A percentile compares a stretch with the other conserved stretches of the same genome.
Conservation (phyloP, 1,284 basidiomycete species). For the Irpex rosettiformis region DNA sequence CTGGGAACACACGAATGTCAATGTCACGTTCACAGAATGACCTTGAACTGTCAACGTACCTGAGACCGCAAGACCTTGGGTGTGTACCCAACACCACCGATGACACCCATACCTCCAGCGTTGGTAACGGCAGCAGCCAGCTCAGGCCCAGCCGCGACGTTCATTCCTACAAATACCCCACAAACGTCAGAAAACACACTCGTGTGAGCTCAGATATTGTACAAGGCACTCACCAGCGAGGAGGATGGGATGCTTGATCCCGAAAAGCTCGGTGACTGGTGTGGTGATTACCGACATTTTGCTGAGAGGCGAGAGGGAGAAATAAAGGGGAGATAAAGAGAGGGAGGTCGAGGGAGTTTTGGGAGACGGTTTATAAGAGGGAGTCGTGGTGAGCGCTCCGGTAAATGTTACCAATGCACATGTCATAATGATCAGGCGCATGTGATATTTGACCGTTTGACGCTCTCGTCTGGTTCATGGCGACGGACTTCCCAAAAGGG, state of each 20-base stretch:
- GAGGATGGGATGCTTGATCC: conserved; percentile 84
- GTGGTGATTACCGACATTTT: conserved; percentile 63
- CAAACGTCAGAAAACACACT: not conserved
- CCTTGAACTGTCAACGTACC: conserved; percentile 30
- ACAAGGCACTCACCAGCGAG: conserved; percentile 58
- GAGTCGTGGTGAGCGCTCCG: not conserved
- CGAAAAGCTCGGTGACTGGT: conserved; percentile 80
- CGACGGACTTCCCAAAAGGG: not conserved
- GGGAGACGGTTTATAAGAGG: not conserved
- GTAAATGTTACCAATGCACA: not conserved
- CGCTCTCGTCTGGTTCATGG: not conserved
- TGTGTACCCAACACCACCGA: conserved; percentile 79
- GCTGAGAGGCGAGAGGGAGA: not conserved
- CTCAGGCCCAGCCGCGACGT: conserved; percentile 82
- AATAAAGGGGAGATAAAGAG: conserved; percentile 1
- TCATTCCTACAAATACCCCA: conserved; percentile 58
- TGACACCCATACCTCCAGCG: conserved; percentile 81
- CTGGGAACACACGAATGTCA: conserved; percentile 29
- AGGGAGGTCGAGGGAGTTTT: not conserved
- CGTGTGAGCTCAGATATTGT: not conserved
- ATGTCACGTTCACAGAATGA: not conserved
- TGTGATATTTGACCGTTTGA: not conserved
- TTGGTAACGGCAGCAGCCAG: conserved; percentile 84
- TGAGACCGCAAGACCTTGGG: conserved; percentile 66
- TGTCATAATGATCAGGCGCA: not conserved